Evolutionary conservation across 306 rosid genomes (phyloP).

Genomic region (Dalbergia oliveri): DNA sequence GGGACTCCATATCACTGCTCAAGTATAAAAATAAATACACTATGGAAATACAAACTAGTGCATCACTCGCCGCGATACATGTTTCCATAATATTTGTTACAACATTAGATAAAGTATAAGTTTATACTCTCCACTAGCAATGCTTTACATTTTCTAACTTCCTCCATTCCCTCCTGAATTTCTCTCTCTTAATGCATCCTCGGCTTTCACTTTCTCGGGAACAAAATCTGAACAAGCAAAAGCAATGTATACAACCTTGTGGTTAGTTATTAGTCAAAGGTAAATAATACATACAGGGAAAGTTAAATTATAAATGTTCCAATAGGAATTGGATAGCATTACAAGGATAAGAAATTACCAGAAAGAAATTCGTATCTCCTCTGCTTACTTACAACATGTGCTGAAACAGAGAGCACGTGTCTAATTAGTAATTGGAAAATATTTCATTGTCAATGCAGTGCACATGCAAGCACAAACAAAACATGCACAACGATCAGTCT

Average conservation of each 20-base stretch:
- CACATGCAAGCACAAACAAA: slow-evolving; percentile 22
- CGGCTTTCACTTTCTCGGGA: slow-evolving; percentile 79
- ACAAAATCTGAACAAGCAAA: slow-evolving; percentile 71
- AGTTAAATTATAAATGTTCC: slow-evolving; percentile 27
- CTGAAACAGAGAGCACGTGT: slow-evolving; percentile 62
- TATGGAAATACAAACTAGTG: slow-evolving; percentile 20
- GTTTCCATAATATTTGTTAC: slow-evolving; percentile 19
- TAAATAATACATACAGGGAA: not conserved
- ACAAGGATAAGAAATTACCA: slow-evolving; percentile 58
- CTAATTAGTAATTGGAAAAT: slow-evolving; percentile 33
- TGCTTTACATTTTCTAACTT: slow-evolving; percentile 45
- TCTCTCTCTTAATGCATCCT: slow-evolving; percentile 82
- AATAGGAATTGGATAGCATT: slow-evolving; percentile 29
- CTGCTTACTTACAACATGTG: slow-evolving; percentile 72
- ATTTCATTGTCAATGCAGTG: slow-evolving; percentile 31
- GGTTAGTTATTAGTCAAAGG: slow-evolving; percentile 23
- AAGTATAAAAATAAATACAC: slow-evolving; percentile 8
- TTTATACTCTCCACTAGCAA: slow-evolving; percentile 35
- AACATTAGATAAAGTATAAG: slow-evolving; percentile 33
- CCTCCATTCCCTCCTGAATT: slow-evolving; percentile 49
- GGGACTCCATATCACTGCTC: no score
- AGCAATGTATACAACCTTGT: slow-evolving; percentile 16
- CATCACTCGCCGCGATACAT: slow-evolving; percentile 34
- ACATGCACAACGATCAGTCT: slow-evolving; percentile 30
- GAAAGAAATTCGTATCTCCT: slow-evolving; percentile 89